Percentiles rank a stretch among this genome's conserved stretches.
Evolutionary conservation across 352 stramenopile species (phyloP).

Genomic region (Poterioochromonas sp.): DNA sequence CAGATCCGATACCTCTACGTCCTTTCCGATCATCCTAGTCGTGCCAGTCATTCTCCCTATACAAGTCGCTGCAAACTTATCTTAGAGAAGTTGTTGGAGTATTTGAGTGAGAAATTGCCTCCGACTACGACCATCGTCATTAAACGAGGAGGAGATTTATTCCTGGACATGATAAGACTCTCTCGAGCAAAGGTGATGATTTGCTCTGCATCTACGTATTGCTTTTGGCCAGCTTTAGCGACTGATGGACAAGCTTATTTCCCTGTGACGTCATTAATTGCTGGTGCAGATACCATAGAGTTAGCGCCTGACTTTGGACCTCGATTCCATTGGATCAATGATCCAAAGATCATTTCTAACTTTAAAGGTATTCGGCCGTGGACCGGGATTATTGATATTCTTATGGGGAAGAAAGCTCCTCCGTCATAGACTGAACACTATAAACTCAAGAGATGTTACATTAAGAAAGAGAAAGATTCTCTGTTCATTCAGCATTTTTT

Average conservation of each 20-base stretch:
- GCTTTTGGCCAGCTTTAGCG: constrained; percentile 18
- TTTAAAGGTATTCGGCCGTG: constrained; percentile 7
- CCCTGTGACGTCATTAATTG: constrained; percentile 20
- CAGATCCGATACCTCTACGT: constrained; percentile 17
- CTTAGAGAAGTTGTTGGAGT: background rate
- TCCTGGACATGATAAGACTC: background rate
- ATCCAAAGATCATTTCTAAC: background rate
- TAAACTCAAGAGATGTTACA: no score
- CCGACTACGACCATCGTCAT: background rate
- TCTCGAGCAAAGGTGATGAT: background rate
- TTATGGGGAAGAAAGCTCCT: background rate
- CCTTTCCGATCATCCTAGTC: background rate
- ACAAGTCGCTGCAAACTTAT: background rate
- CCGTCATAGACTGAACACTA: no score
- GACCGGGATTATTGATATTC: constrained; percentile 17
- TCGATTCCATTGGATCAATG: background rate
- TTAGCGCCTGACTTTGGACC: constrained; percentile 5
- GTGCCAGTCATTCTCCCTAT: background rate
- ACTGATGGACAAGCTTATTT: background rate
- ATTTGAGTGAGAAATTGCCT: background rate
- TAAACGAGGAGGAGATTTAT: constrained; percentile 15
- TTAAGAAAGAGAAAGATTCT: no score
- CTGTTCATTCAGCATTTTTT: no score
- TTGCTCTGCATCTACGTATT: constrained; percentile 1
- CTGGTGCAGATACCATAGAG: background rate